Percentiles rank a stretch among this genome's conserved stretches.
These are phyloP conservation scores for Ammopiptanthus mongolicus DNA, from an alignment of 306 rosid species.

Conservation along the genomic window DNA sequence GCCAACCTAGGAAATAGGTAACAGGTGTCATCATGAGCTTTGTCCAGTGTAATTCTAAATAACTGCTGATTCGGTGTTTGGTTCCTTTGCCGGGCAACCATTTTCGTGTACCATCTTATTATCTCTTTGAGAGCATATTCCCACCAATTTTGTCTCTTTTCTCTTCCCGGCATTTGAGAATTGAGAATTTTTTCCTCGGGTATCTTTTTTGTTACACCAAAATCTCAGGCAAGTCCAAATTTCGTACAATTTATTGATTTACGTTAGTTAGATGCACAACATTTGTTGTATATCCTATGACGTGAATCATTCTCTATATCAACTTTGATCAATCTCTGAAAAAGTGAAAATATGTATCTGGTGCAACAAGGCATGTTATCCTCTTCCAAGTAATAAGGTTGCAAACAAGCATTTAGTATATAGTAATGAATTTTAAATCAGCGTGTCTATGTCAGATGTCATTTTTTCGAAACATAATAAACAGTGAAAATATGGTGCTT, in stretches of 20 bases:
- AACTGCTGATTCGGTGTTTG: not conserved
- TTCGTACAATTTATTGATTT: not conserved
- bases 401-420: no score
- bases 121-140: not conserved
- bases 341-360: not conserved
- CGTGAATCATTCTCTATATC: not conserved
- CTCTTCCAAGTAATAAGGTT: not conserved
- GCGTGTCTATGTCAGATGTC: no score
- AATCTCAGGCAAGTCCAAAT: conserved; percentile 26
- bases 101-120: conserved; percentile 20
- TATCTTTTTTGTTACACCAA: not conserved
- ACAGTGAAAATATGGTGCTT: no score
- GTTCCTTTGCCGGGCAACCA: conserved; percentile 13
- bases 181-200: not conserved
- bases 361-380: not conserved
- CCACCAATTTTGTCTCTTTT: not conserved
- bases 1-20: conserved; percentile 27
- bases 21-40: not conserved
- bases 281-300: not conserved
- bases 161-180: not conserved
- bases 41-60: no score
- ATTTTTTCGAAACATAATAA: no score
- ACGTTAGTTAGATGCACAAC: not conserved
- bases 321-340: not conserved
- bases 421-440: no score